These are phyloP conservation scores for Ceratobasidium papillatum DNA, from an alignment of 1,284 basidiomycete species.

Conservation along the genomic window DNA sequence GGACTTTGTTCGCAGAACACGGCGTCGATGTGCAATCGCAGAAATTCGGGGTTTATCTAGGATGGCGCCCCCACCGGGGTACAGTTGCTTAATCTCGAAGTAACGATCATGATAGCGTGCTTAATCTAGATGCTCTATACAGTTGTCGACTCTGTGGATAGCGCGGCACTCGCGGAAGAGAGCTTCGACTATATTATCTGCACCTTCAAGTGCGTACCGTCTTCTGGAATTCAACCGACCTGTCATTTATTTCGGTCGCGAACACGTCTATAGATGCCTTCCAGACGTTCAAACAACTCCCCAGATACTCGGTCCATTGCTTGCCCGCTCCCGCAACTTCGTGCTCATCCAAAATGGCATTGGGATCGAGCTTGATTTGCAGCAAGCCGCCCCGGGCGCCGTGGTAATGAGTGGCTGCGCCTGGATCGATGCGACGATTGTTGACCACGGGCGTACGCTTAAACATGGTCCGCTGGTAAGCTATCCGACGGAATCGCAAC, in stretches of 20 bases:
- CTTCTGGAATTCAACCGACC: not conserved
- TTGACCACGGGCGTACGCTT: slow-evolving; percentile 50
- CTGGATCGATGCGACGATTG: slow-evolving; percentile 55
- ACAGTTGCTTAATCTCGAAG: not conserved
- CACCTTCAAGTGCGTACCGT: slow-evolving; percentile 50
- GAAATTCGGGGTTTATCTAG: slow-evolving; percentile 47
- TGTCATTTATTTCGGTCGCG: not conserved
- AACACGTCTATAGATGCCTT: slow-evolving; percentile 46
- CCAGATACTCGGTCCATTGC: slow-evolving; percentile 50
- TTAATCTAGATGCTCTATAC: not conserved
- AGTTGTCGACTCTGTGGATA: slow-evolving; percentile 51
- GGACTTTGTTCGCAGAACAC: slow-evolving; percentile 47
- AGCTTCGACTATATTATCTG: slow-evolving; percentile 52
- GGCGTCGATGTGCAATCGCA: slow-evolving; percentile 52
- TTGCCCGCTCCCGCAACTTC: slow-evolving; percentile 48
- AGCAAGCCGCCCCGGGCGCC: slow-evolving; percentile 48
- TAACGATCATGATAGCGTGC: slow-evolving; percentile 5
- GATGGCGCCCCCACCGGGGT: slow-evolving; percentile 54
- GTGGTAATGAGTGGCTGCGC: slow-evolving; percentile 54
- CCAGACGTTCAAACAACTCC: slow-evolving; percentile 53
- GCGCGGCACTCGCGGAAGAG: slow-evolving; percentile 51
- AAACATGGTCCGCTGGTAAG: slow-evolving; percentile 50
- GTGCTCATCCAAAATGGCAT: slow-evolving; percentile 57
- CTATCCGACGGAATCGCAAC: not conserved
- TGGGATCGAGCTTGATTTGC: slow-evolving; percentile 54